Base-by-base conservation (phyloP, 1,139 yeast genomes). In the Suhomyces bolitotheri region DNA sequence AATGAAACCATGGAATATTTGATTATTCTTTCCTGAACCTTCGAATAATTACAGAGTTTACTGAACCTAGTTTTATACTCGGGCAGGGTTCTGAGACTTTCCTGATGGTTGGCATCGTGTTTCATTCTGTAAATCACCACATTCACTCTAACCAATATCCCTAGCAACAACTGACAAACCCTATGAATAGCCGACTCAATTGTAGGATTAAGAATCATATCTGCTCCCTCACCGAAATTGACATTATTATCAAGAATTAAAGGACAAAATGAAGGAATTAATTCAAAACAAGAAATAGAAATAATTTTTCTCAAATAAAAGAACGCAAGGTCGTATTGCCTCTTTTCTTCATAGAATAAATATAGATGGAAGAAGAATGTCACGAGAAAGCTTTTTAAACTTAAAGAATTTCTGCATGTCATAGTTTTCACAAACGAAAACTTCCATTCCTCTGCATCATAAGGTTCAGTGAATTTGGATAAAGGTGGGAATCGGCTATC, bases 171-270 rank as follows among this genome's bases (percentile, higher is more conserved):
- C 37, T 63, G 71, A 23, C 54, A 53, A 2, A 54, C 44, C 38
- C 58, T 62, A 36, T 66, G 73, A 25, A 63, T 51, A 41, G 60
- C 40, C 7, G 49, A 39, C 33, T 62, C 57, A 3, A 65, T 28
- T 3, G 55, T 35, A 2, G 73, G 73, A 38, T 58, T 68, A 36
- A 69, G 44, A 8, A 68, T 51, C 33, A 67, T 49, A 44, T 66
- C 72, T 0, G 73, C 57, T 5, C 53, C 52, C 9, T 55, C 56
- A 3, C 68, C 73, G 45, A 69, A 67, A 38, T 61, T 56, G 3
- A 45, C 39, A 21, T 52, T 48, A 40, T 60, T 62, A 29, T 58
- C 56, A 27, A 41, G 39, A 29, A 66, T 50, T 26, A 70, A 48
- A 11, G 56, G 55, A 35, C 50, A 46, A 29, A 54, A 49, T n/a